Conservation (phyloP, 192 early-diverging fungal genomes). For the Umbelopsis vinacea region DNA sequence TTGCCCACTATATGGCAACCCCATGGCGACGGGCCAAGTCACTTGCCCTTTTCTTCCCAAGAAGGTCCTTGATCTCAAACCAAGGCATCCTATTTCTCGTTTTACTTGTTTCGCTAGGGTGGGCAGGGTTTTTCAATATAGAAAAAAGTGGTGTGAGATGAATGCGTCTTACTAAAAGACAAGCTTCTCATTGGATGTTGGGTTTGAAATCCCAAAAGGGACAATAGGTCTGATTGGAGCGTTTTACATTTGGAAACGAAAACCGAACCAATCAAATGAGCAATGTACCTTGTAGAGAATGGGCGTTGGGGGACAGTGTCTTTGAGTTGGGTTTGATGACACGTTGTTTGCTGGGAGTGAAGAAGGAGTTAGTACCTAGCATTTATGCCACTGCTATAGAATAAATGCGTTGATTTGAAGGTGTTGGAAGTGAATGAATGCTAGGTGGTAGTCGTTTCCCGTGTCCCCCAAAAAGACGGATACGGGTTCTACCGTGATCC, state of each 20-base stretch:
- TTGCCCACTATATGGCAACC: too few species aligned
- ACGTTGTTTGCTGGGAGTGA: constrained; percentile 13
- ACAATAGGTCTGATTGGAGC: constrained; percentile 1
- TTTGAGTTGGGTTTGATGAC: not conserved
- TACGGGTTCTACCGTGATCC: constrained; percentile 17
- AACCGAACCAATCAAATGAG: constrained; percentile 12
- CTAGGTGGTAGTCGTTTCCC: too few species aligned
- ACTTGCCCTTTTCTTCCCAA: too few species aligned
- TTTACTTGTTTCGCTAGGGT: too few species aligned
- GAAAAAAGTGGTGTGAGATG: too few species aligned
- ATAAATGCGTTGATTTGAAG: not conserved
- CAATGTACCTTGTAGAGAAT: not conserved
- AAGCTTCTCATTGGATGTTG: not conserved
- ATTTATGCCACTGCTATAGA: not conserved
- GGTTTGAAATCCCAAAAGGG: not conserved
- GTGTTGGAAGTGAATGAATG: too few species aligned
- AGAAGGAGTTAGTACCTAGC: not conserved
- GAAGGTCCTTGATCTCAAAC: too few species aligned
- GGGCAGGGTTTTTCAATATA: too few species aligned
- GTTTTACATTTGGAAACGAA: not conserved
- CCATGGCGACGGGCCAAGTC: too few species aligned
- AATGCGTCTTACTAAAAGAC: too few species aligned
- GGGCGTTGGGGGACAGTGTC: not conserved
- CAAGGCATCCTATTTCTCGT: too few species aligned
- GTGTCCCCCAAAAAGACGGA: not conserved